phyloP scores from a whole-genome alignment of 345 rosid genomes.

The Cochlearia excelsa region DNA sequence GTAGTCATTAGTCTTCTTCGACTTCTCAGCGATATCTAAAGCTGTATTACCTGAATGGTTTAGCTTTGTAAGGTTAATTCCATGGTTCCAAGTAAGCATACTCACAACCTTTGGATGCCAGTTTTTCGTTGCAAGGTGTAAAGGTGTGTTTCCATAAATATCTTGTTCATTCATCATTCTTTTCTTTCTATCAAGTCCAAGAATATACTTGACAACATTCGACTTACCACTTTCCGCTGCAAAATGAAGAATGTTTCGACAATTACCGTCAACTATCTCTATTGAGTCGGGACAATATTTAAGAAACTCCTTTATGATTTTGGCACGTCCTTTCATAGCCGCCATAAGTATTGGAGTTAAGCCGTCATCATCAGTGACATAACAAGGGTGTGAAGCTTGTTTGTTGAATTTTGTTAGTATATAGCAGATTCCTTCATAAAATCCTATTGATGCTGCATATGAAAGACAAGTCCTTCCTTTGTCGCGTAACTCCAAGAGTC shows the following conservation, averaged over 20 bases:
- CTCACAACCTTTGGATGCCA: slow-evolving; percentile 11
- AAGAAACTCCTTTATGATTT: slow-evolving; percentile 12
- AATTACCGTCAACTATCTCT: slow-evolving; percentile 7
- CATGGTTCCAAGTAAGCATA: slow-evolving; percentile 14
- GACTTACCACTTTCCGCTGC: slow-evolving; percentile 11
- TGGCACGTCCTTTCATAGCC: slow-evolving; percentile 13
- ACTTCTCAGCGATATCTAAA: slow-evolving; percentile 11
- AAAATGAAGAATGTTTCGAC: slow-evolving; percentile 17
- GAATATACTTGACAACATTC: slow-evolving; percentile 14
- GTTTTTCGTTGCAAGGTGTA: slow-evolving; percentile 20
- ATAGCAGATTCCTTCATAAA: slow-evolving; percentile 8
- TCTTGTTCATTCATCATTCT: slow-evolving; percentile 24
- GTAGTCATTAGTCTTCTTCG: background rate
- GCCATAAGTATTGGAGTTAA: slow-evolving; percentile 22
- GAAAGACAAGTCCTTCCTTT: slow-evolving; percentile 24
- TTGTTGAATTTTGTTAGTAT: slow-evolving; percentile 5
- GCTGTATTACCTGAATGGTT: slow-evolving; percentile 17
- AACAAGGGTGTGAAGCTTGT: slow-evolving; percentile 2
- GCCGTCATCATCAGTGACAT: slow-evolving; percentile 15
- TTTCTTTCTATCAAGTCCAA: background rate
- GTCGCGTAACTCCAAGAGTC: background rate
- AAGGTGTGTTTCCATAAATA: slow-evolving; percentile 11
- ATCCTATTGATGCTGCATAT: slow-evolving; percentile 16
- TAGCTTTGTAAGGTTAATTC: background rate
- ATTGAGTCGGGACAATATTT: slow-evolving; percentile 14